Evolutionary conservation across 2,329 filamentous ascomycete genomes (phyloP).

Genomic region (Mycosphaerelloides madeirae): DNA sequence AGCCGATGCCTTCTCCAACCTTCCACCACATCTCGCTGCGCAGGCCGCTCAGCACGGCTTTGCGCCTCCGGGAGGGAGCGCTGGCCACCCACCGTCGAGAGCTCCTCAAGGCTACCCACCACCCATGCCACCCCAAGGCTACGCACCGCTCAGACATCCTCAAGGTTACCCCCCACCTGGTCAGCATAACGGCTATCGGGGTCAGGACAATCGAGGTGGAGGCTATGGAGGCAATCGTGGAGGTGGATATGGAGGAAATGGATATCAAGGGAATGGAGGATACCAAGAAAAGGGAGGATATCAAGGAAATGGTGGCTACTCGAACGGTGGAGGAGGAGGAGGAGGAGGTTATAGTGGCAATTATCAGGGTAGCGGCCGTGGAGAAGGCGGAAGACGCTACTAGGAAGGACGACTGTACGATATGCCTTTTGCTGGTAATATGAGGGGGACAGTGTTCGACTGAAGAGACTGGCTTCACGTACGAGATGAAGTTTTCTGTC

Average conservation of each 20-base stretch:
- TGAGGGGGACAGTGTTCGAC: no score
- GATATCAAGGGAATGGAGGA: background rate
- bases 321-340: conserved; percentile 15
- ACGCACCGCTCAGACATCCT: conserved; percentile 11
- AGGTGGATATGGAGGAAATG: conserved; percentile 5
- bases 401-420: background rate
- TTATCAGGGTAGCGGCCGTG: conserved; percentile 5
- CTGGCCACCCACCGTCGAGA: conserved; percentile 9
- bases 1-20: conserved; percentile 22
- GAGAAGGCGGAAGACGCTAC: conserved; percentile 17
- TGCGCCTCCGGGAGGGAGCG: conserved; percentile 16
- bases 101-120: conserved; percentile 9
- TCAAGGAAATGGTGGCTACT: conserved; percentile 15
- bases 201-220: conserved; percentile 19
- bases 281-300: background rate
- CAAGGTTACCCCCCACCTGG: conserved; percentile 3
- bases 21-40: conserved; percentile 32
- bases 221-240: conserved; percentile 10
- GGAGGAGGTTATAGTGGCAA: conserved; percentile 1
- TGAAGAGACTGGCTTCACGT: no score
- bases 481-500: no score
- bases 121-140: conserved; percentile 17
- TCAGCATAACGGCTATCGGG: conserved; percentile 22
- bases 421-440: no score
- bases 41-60: conserved; percentile 33